Evolutionary conservation across 371 early-diverging fungal species (phyloP).

Genomic region (Haplosporangium sp.): DNA sequence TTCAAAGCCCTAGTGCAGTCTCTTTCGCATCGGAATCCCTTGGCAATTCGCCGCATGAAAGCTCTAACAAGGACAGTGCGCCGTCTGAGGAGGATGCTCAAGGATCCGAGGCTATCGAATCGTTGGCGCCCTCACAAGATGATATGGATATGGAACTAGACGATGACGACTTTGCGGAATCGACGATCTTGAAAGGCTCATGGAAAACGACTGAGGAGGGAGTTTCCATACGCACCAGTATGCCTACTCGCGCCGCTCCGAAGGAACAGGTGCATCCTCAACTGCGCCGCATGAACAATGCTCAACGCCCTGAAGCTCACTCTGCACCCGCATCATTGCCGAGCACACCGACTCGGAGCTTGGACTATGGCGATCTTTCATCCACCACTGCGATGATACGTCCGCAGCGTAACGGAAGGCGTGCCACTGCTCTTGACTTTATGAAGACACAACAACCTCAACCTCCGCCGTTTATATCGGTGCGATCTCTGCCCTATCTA

Average conservation of each 20-base stretch:
- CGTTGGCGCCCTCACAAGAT: constrained; percentile 10
- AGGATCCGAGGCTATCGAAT: background rate
- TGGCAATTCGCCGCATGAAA: background rate
- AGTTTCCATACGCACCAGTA: background rate
- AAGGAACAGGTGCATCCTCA: constrained; percentile 2
- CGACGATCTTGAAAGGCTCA: constrained; percentile 34
- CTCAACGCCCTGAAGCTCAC: background rate
- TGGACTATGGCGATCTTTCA: background rate
- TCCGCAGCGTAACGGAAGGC: constrained; percentile 10
- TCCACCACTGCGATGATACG: background rate
- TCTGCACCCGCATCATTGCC: constrained; percentile 25
- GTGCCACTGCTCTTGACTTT: constrained; percentile 38
- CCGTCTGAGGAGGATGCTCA: background rate
- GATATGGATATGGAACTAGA: constrained; percentile 47
- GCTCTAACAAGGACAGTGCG: background rate
- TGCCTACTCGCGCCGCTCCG: background rate
- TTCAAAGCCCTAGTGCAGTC: no score
- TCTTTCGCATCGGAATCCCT: no score
- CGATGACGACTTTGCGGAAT: constrained; percentile 21
- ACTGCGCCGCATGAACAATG: background rate
- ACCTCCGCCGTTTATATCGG: constrained; percentile 26
- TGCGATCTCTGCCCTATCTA: constrained; percentile 24
- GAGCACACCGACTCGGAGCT: constrained; percentile 2
- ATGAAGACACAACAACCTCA: constrained; percentile 3
- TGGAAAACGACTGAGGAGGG: constrained; percentile 38